Conservation (phyloP, 1,284 basidiomycete genomes). For the Exobasidium rhododendri region DNA sequence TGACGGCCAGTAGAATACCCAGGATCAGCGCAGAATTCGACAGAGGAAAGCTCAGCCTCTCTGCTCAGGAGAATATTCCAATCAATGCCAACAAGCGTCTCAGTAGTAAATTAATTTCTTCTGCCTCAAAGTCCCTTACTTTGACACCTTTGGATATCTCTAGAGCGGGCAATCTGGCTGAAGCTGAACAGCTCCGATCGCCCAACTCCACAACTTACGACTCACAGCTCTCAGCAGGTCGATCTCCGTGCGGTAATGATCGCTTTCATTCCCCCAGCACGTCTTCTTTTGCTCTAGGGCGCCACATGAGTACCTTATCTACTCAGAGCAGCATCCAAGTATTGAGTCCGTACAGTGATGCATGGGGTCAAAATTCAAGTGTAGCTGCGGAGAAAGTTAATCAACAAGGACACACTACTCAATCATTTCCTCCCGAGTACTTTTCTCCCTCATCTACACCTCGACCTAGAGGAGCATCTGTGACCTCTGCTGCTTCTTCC, state of each 20-base stretch:
- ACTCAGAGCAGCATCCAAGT: neutral
- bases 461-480: neutral
- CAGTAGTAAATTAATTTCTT: no score
- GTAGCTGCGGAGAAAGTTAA: conserved; percentile 1
- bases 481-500: neutral
- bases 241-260: neutral
- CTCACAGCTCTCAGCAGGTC: neutral
- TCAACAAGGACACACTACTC: neutral
- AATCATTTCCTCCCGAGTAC: neutral
- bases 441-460: neutral
- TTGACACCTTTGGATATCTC: conserved; percentile 2
- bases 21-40: neutral
- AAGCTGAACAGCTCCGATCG: neutral
- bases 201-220: neutral
- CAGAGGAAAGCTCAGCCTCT: neutral
- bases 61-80: neutral
- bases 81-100: neutral
- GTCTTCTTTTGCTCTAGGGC: neutral
- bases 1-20: neutral
- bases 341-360: conserved; percentile 2
- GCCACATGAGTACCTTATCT: neutral
- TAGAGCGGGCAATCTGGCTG: neutral
- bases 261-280: neutral
- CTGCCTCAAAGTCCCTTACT: neutral
- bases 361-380: conserved; percentile 6